Evolutionary conservation across 805 yeast species (phyloP).

Genomic region (fission yeast (Schizosaccharomyces pombe)): DNA sequence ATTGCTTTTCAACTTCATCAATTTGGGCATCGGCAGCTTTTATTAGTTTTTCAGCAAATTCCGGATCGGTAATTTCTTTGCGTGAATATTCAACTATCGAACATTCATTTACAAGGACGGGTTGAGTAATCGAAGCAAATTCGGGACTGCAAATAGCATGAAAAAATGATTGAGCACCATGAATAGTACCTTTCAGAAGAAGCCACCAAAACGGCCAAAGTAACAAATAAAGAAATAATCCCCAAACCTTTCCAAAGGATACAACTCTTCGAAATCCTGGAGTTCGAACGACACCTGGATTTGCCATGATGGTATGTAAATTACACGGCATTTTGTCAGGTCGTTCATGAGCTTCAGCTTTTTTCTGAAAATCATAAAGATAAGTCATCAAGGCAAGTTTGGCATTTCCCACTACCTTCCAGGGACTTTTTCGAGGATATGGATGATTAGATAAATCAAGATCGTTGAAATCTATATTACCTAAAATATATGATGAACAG

Average conservation of each 20-base stretch:
- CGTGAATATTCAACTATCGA: background rate
- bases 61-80: background rate
- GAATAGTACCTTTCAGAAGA: conserved; percentile 44
- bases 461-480: conserved; percentile 25
- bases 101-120: background rate
- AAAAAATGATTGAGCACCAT: conserved; percentile 61
- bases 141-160: conserved; percentile 54
- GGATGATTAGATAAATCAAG: conserved; percentile 37
- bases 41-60: background rate
- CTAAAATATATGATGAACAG: conserved; percentile 44
- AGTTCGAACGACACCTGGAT: conserved; percentile 82
- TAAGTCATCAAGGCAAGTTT: conserved; percentile 55
- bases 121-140: background rate
- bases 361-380: conserved; percentile 55
- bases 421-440: conserved; percentile 42
- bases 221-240: conserved; percentile 36
- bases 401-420: conserved; percentile 60
- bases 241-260: conserved; percentile 47
- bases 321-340: conserved; percentile 46
- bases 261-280: conserved; percentile 60
- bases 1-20: background rate
- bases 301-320: conserved; percentile 48
- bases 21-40: background rate
- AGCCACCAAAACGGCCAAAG: conserved; percentile 68
- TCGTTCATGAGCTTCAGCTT: conserved; percentile 33